Evolutionary conservation across 352 stramenopile genomes (phyloP), one percentile per base, ranked within the genome.

Genomic region (Pythium aquatile): DNA sequence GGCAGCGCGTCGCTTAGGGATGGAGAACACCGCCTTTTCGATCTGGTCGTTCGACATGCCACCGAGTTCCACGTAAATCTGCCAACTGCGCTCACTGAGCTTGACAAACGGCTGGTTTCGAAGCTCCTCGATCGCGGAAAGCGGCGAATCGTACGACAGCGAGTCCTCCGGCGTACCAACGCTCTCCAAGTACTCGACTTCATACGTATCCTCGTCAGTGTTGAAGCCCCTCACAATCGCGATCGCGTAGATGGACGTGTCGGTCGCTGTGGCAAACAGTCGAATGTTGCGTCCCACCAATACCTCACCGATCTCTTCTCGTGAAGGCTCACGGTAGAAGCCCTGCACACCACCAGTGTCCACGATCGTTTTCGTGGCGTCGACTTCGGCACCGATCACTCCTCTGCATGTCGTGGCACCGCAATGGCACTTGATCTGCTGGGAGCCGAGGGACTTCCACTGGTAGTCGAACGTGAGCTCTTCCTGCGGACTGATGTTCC

Each of bases 391-490:
- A 5, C 87, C 87, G 58, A 95, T 95, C 7, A 92, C 76, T 1
- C 87, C 87, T 53, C 91, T 93, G 63, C 87, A 95, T 28, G 69
- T 89, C 1, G 67, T 54, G 10, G 83, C 68, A 2, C 78, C 84
- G 37, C 87, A 95, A 61, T 72, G 86, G 55, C 87, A 94, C 68
- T 77, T 91, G 56, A 95, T 93, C 58, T 88, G 83, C 44, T 81
- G 78, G 1, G 85, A 91, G 5, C 87, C 87, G 7, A 96, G 77
- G 10, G 85, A 76, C 61, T 96, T 92, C 90, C 90, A 99, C 74
- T 98, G 96, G 67, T 99, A 99, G 72, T 99, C 96, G 64, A 98
- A 98, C 46, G 84, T 97, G 30, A 99, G 75, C 66, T 99, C 96
- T 74, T 98, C 92, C 5, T 85, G 83, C 4, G 70, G 63, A 9